Evolutionary conservation across 331 rosid genomes (phyloP).

Genomic region (Rhamnella rubrinervis): DNA sequence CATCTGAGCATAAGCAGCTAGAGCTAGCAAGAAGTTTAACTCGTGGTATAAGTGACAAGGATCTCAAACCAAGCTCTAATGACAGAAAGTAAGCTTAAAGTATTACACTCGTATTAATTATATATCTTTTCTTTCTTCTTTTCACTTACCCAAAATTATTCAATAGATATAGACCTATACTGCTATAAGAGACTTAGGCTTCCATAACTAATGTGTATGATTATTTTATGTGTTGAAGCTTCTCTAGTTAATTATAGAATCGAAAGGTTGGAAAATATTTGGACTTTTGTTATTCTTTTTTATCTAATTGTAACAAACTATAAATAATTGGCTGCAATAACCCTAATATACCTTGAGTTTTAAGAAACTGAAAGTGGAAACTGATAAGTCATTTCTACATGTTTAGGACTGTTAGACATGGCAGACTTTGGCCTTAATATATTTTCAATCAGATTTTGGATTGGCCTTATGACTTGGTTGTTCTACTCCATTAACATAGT

Average conservation of each 20-base stretch:
- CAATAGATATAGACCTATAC: not conserved
- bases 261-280: too few relatives aligned
- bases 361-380: too few relatives aligned
- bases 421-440: not conserved
- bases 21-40: constrained; percentile 96
- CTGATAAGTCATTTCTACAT: not conserved
- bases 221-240: too few relatives aligned
- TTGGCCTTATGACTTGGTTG: not conserved
- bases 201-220: too few relatives aligned
- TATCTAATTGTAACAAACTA: too few relatives aligned
- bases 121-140: too few relatives aligned
- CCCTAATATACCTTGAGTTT: too few relatives aligned
- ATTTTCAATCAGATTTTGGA: not conserved
- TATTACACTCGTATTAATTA: not conserved
- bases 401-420: not conserved
- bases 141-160: not conserved
- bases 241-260: too few relatives aligned
- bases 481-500: not conserved
- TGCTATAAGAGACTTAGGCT: too few relatives aligned
- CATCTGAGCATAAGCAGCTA: constrained; percentile 97
- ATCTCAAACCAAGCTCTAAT: constrained; percentile 87
- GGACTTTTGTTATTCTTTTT: too few relatives aligned
- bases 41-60: constrained; percentile 94
- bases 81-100: constrained; percentile 85
- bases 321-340: too few relatives aligned